A percentile compares a stretch with the other conserved stretches of the same genome.
Conservation (phyloP, 208 protist species). For the Acanthamoeba sp. region DNA sequence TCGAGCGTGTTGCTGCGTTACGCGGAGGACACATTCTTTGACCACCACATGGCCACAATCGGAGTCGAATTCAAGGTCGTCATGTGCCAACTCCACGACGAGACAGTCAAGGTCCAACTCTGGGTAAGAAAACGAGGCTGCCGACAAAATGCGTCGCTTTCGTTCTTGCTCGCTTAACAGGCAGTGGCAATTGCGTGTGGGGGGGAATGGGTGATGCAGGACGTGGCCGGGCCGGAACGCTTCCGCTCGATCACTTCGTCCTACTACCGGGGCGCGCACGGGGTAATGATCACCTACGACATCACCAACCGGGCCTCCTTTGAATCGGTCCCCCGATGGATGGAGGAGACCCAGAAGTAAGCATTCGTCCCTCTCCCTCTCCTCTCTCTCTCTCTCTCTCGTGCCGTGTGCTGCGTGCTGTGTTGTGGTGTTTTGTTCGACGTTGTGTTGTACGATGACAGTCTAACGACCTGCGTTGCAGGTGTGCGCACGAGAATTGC, state of each 20-base stretch:
- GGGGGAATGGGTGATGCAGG: no score
- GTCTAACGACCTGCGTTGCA: not conserved
- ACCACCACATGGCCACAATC: not conserved
- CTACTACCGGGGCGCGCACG: conserved; percentile 71
- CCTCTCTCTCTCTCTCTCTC: no score
- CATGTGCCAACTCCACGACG: not conserved
- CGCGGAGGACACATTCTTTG: not conserved
- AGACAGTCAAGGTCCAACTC: not conserved
- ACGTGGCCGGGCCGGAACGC: conserved; percentile 73
- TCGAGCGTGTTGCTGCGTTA: not conserved
- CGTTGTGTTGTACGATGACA: no score
- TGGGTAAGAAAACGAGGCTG: not conserved
- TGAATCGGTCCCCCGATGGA: not conserved
- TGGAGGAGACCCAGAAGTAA: not conserved
- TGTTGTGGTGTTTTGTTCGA: no score
- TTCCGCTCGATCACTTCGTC: conserved; percentile 53
- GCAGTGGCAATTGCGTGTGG: not conserved
- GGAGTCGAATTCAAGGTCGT: not conserved
- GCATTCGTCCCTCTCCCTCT: not conserved
- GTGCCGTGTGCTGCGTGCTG: no score
- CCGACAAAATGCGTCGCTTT: not conserved
- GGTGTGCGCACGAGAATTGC: not conserved
- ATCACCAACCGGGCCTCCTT: conserved; percentile 60
- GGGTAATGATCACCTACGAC: conserved; percentile 52
- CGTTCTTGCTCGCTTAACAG: not conserved